Conservation (phyloP, 1,284 basidiomycete genomes). For the Ceratobasidium sp. region DNA sequence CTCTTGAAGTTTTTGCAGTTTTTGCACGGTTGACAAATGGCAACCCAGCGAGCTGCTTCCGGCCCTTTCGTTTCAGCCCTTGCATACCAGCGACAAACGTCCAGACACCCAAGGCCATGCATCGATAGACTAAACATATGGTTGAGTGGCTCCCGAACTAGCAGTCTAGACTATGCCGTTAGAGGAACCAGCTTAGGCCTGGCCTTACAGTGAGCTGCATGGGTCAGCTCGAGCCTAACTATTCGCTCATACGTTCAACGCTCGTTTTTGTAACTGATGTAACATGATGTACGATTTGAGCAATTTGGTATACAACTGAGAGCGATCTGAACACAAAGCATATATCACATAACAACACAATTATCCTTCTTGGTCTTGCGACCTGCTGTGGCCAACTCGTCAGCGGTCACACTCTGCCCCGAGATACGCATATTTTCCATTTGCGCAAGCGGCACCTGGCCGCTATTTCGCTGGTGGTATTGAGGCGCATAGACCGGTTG, state of each 20-base stretch:
- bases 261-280: not conserved
- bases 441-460: conserved; percentile 52
- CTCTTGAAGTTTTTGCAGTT: not conserved
- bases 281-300: not conserved
- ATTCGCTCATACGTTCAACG: not conserved
- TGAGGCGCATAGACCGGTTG: conserved; percentile 57
- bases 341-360: conserved; percentile 73
- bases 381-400: conserved; percentile 27
- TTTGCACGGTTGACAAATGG: not conserved
- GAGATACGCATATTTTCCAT: conserved; percentile 50
- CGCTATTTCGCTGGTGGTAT: conserved; percentile 57
- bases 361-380: conserved; percentile 63
- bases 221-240: not conserved
- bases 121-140: not conserved
- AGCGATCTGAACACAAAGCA: not conserved
- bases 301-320: not conserved
- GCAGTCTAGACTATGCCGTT: not conserved
- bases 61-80: not conserved
- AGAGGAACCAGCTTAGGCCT: no score
- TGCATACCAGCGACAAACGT: not conserved
- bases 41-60: not conserved
- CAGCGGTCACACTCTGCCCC: conserved; percentile 18
- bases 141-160: no score
- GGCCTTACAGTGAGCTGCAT: not conserved
- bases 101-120: not conserved